A percentile compares a stretch with the other conserved stretches of the same genome.
Evolutionary conservation across 371 early-diverging fungal genomes (phyloP).

Genomic region (Mucor mucedo): DNA sequence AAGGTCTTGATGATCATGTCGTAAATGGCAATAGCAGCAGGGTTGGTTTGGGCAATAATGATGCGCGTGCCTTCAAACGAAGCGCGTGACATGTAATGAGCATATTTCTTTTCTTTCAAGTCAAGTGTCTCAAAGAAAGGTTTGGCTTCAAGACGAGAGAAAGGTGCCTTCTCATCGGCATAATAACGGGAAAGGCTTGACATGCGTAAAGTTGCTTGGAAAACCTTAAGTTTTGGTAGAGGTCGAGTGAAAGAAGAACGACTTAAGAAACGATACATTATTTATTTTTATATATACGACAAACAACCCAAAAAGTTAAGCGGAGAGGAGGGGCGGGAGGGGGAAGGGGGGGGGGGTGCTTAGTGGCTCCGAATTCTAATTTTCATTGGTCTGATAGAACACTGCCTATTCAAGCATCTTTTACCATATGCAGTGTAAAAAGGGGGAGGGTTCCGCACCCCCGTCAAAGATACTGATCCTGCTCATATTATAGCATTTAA

Average conservation of each 20-base stretch:
- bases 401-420: no score
- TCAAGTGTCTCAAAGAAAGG: constrained; percentile 59
- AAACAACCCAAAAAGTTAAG: no score
- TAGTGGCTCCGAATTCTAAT: no score
- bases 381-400: no score
- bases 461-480: background rate
- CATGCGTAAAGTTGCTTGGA: background rate
- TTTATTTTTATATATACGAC: background rate
- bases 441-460: background rate
- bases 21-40: constrained; percentile 44
- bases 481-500: no score
- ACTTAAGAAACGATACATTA: constrained; percentile 2
- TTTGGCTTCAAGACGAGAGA: constrained; percentile 56
- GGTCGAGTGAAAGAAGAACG: constrained; percentile 4
- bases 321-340: no score
- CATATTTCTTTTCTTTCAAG: constrained; percentile 59
- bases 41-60: constrained; percentile 50
- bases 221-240: background rate
- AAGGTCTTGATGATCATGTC: constrained; percentile 44
- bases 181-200: constrained; percentile 39
- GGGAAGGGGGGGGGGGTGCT: no score
- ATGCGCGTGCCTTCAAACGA: constrained; percentile 63
- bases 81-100: constrained; percentile 65
- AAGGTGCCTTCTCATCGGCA: constrained; percentile 55
- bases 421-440: background rate